These are phyloP conservation scores for Fusarium chuoi DNA, from an alignment of 2,329 filamentous ascomycete genomes.

Conservation along the genomic window DNA sequence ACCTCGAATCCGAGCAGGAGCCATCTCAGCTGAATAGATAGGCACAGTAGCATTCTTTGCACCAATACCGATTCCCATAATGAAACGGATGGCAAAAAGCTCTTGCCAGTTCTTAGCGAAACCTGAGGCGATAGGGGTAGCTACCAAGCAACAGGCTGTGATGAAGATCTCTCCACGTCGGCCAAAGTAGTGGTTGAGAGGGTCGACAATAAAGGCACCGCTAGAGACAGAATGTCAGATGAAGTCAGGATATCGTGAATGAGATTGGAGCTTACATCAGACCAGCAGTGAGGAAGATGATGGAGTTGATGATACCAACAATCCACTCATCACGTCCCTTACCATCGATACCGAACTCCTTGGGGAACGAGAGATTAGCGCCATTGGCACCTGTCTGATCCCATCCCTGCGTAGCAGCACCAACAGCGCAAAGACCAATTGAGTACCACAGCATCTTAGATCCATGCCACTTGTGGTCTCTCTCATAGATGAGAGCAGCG, in stretches of 20 bases:
- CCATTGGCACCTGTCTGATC: conserved; percentile 72
- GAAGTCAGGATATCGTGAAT: accelerated
- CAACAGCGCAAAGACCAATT: conserved; percentile 73
- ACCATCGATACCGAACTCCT: conserved; percentile 53
- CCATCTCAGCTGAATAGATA: conserved; percentile 79
- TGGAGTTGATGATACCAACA: conserved; percentile 71
- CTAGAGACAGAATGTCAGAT: background rate
- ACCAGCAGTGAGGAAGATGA: conserved; percentile 48
- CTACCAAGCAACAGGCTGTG: conserved; percentile 76
- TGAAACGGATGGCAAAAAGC: conserved; percentile 72
- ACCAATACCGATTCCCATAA: conserved; percentile 76
- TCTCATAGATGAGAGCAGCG: conserved; percentile 67
- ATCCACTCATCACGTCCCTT: conserved; percentile 54
- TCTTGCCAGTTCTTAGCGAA: conserved; percentile 74
- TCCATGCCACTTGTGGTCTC: conserved; percentile 73
- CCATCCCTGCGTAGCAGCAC: conserved; percentile 75
- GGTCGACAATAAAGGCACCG: conserved; percentile 62
- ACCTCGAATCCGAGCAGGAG: conserved; percentile 74
- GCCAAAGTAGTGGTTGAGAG: conserved; percentile 61
- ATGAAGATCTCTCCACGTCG: conserved; percentile 73
- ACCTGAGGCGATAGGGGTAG: conserved; percentile 71
- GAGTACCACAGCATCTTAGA: conserved; percentile 72
- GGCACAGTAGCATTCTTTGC: conserved; percentile 73
- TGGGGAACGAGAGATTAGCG: conserved; percentile 69
- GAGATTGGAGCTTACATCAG: background rate